Evolutionary conservation across 345 rosid genomes (phyloP).

Genomic region (Eucalyptus sp.): DNA sequence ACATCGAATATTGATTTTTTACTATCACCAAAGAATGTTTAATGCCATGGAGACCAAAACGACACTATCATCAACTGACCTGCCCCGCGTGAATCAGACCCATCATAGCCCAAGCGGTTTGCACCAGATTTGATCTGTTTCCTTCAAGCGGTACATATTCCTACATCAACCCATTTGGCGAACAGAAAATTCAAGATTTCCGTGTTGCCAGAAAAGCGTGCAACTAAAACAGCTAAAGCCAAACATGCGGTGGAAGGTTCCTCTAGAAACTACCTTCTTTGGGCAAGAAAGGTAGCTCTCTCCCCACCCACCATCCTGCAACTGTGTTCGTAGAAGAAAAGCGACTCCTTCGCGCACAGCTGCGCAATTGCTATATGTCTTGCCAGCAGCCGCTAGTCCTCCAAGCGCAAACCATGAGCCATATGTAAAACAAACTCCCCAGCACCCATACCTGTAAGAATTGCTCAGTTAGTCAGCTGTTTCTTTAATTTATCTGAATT

Average conservation of each 20-base stretch:
- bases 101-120: slow-evolving; percentile 42
- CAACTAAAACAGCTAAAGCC: neutral
- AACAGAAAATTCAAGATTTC: neutral
- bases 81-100: slow-evolving; percentile 37
- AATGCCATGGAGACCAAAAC: neutral
- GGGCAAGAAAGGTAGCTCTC: slow-evolving; percentile 48
- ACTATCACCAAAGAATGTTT: neutral
- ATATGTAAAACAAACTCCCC: too few relatives aligned
- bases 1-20: neutral
- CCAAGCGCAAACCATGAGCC: too few relatives aligned
- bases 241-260: neutral
- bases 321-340: too few relatives aligned
- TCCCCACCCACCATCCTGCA: too few relatives aligned
- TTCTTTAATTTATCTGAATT: too few relatives aligned
- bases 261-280: slow-evolving; percentile 8
- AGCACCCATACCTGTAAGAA: too few relatives aligned
- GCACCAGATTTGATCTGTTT: slow-evolving; percentile 35
- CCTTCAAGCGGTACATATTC: slow-evolving; percentile 28
- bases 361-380: too few relatives aligned
- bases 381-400: too few relatives aligned
- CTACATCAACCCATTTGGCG: neutral
- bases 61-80: slow-evolving; percentile 1
- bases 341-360: too few relatives aligned
- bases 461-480: too few relatives aligned
- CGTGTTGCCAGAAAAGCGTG: neutral